Evolutionary conservation across 2,329 filamentous ascomycete species (phyloP).

Genomic region (Fusarium siculi): DNA sequence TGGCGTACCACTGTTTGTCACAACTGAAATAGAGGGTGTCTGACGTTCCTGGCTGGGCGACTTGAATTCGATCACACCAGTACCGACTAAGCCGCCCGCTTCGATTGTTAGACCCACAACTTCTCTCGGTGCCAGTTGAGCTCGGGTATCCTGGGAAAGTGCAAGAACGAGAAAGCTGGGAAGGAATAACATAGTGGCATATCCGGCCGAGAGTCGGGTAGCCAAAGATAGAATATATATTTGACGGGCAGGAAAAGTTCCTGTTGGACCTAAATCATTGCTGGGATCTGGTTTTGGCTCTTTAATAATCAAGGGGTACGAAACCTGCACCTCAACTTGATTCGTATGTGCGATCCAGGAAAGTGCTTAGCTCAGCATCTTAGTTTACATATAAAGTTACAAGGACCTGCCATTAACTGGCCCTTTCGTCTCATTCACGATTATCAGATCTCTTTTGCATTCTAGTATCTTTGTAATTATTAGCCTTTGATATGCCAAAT

Average conservation of each 20-base stretch:
- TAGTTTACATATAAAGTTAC: background rate
- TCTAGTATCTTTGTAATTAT: background rate
- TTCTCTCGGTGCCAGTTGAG: background rate
- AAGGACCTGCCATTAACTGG: background rate
- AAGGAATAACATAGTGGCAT: background rate
- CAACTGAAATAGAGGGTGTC: background rate
- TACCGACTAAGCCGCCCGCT: background rate
- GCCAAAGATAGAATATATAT: background rate
- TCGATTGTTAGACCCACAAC: background rate
- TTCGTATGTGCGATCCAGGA: background rate
- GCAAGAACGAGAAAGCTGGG: background rate
- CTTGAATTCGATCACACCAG: background rate
- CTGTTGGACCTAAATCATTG: background rate
- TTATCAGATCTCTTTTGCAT: background rate
- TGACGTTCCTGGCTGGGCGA: background rate
- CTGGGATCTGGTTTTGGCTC: background rate
- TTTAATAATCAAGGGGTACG: background rate
- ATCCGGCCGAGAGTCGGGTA: background rate
- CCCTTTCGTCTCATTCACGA: background rate
- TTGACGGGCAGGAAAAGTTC: background rate
- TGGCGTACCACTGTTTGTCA: background rate
- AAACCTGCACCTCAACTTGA: background rate
- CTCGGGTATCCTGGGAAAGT: background rate
- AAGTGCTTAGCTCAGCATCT: background rate
- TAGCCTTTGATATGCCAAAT: background rate